A percentile compares a stretch with the other conserved stretches of the same genome.
Conservation (phyloP, 2,329 filamentous ascomycete genomes). For the Atkinsonella texensis region DNA sequence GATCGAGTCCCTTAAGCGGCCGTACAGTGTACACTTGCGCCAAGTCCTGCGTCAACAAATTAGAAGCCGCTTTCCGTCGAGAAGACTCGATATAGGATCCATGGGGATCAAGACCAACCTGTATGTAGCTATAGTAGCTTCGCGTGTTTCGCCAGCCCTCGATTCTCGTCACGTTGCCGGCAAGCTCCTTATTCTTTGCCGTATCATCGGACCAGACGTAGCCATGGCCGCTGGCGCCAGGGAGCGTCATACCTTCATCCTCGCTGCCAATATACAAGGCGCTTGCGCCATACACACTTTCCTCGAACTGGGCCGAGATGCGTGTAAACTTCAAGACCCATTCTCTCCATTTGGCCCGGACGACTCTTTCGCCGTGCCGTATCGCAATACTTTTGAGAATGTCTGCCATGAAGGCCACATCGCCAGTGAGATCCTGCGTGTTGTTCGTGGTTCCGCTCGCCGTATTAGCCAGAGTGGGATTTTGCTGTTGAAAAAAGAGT, state of each 20-base stretch:
- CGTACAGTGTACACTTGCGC: conserved; percentile 51
- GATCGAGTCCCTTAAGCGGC: conserved; percentile 68
- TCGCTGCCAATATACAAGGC: conserved; percentile 76
- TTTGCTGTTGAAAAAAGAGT: conserved; percentile 75
- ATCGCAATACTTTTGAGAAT: conserved; percentile 74
- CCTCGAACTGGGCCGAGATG: conserved; percentile 87
- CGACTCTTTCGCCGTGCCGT: conserved; percentile 77
- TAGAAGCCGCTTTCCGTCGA: not conserved
- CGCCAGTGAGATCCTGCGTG: conserved; percentile 64
- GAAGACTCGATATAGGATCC: no score
- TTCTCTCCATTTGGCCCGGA: conserved; percentile 84
- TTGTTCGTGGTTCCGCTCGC: conserved; percentile 29
- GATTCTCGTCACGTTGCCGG: conserved; percentile 82
- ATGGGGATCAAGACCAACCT: conserved; percentile 36
- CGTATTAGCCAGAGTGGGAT: conserved; percentile 42
- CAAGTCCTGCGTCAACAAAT: conserved; percentile 37
- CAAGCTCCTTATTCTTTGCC: conserved; percentile 71
- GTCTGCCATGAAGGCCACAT: conserved; percentile 78
- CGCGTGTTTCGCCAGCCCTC: conserved; percentile 95
- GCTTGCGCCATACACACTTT: conserved; percentile 86
- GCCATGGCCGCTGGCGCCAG: conserved; percentile 65
- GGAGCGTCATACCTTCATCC: conserved; percentile 47
- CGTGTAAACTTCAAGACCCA: conserved; percentile 94
- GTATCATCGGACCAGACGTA: conserved; percentile 88
- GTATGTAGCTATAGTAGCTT: conserved; percentile 91